Evolutionary conservation across 371 early-diverging fungal species (phyloP), one percentile per base, ranked within the genome.

Genomic region (Chytridium lagenaria): DNA sequence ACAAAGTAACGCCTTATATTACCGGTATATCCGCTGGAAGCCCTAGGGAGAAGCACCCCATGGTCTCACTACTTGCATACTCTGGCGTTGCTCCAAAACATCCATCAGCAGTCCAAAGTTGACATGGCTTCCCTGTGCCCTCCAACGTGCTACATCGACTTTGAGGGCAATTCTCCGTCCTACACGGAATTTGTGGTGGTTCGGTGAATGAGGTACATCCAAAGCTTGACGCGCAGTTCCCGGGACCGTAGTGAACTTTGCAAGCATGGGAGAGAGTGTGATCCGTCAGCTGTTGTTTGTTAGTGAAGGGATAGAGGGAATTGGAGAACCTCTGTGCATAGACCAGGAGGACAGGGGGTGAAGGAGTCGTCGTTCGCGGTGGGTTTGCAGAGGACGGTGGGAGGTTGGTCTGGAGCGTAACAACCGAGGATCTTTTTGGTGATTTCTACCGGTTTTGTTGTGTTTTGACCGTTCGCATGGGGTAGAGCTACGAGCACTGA

Each of bases 351-450:
- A 36, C 36, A 63, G 63, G 36, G 31, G n/a, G n/a, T n/a, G n/a
- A n/a, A n/a, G 12, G 63, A 31, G 3, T 16, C 63, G 31, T 30
- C 63, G 63, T 34, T 37, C 33, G 31, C 15, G 2, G 19, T 63
- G 19, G 10, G 63, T 3, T 19, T 3, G 63, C 63, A 63, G 3
- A 23, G 63, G 34, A 34, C 31, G 15, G 37, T 63, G 10, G 63
- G 12, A 3, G 63, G 36, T 63, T 63, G 63, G 63, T 63, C 63
- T 34, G 33, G 63, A 3, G 63, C 36, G 34, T 12, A 63, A 23
- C 63, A 63, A 7, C 63, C 63, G 63, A 63, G 19, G 36, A 34
- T 63, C 2, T 51, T 31, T 19, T 2, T 22, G 23, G 57, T 76
- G 71, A n/a, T n/a, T n/a, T n/a, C n/a, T n/a, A n/a, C n/a, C n/a